Conservation (phyloP, 768 basidiomycete species). For the Boletellus sp. region DNA sequence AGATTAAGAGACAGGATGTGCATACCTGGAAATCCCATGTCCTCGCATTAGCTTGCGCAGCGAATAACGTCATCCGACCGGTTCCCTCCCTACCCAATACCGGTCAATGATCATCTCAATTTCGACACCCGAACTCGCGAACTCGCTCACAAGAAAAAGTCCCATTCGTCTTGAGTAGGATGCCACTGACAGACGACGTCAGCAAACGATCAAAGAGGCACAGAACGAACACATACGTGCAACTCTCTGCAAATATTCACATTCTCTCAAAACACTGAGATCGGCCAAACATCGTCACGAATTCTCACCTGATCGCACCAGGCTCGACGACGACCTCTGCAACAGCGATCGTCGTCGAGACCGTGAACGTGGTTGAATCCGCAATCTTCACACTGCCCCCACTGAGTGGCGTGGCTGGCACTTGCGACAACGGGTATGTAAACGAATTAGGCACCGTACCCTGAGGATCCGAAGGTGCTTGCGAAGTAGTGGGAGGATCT, state of each 20-base stretch:
- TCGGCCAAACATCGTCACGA: too few species aligned
- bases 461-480: slow-evolving; percentile 32
- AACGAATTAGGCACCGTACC: slow-evolving; percentile 45
- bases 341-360: slow-evolving; percentile 47
- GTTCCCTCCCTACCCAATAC: slow-evolving; percentile 42
- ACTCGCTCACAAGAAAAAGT: slow-evolving; percentile 48
- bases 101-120: not conserved
- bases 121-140: too few species aligned
- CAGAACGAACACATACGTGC: slow-evolving; percentile 38
- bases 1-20: not conserved
- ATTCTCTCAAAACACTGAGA: not conserved
- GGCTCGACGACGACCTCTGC: slow-evolving; percentile 54
- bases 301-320: slow-evolving; percentile 51
- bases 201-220: not conserved
- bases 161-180: slow-evolving; percentile 66
- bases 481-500: slow-evolving; percentile 34
- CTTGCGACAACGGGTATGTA: slow-evolving; percentile 48
- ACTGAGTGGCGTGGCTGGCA: slow-evolving; percentile 36
- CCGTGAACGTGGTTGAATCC: slow-evolving; percentile 51
- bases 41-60: slow-evolving; percentile 46
- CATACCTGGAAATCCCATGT: slow-evolving; percentile 57
- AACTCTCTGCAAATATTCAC: slow-evolving; percentile 40
- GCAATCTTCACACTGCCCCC: slow-evolving; percentile 59
- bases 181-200: slow-evolving; percentile 51
- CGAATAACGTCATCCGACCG: slow-evolving; percentile 56